phyloP scores from a whole-genome alignment of 2,329 filamentous ascomycete species.

The Cladosporium halotolerans region DNA sequence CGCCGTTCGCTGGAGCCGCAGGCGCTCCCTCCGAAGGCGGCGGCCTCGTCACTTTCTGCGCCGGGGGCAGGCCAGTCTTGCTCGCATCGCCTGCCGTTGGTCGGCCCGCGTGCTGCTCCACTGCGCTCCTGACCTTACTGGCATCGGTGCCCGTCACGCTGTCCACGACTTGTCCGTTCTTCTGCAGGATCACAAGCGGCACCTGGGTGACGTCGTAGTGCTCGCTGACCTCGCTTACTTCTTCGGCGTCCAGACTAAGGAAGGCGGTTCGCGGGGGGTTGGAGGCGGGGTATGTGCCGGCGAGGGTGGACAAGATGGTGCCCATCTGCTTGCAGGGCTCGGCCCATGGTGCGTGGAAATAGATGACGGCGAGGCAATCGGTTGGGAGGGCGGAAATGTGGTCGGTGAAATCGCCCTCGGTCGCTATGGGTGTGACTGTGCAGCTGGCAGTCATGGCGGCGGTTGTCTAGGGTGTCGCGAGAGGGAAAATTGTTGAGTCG shows the following conservation, averaged over 20 bases:
- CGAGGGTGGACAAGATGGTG: constrained; percentile 76
- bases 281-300: constrained; percentile 71
- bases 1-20: constrained; percentile 30
- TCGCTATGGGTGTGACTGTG: constrained; percentile 69
- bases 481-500: neutral
- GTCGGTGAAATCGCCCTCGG: constrained; percentile 65
- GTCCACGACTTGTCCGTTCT: constrained; percentile 69
- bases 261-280: constrained; percentile 66
- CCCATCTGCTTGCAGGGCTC: constrained; percentile 93
- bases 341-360: constrained; percentile 96
- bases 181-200: constrained; percentile 80
- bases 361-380: constrained; percentile 72
- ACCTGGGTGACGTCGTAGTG: constrained; percentile 91
- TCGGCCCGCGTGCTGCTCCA: constrained; percentile 70
- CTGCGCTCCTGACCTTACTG: constrained; percentile 72
- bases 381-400: constrained; percentile 60
- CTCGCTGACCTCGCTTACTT: constrained; percentile 86
- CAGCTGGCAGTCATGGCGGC: constrained; percentile 18
- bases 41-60: constrained; percentile 40
- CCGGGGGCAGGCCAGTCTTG: constrained; percentile 35
- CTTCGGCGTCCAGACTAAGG: constrained; percentile 89
- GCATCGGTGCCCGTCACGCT: constrained; percentile 87
- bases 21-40: constrained; percentile 32
- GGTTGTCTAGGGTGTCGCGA: neutral
- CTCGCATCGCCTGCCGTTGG: constrained; percentile 29